Evolutionary conservation across 371 early-diverging fungal species (phyloP), one percentile per base, ranked within the genome.

Genomic region (Saksenaea vasiformis): DNA sequence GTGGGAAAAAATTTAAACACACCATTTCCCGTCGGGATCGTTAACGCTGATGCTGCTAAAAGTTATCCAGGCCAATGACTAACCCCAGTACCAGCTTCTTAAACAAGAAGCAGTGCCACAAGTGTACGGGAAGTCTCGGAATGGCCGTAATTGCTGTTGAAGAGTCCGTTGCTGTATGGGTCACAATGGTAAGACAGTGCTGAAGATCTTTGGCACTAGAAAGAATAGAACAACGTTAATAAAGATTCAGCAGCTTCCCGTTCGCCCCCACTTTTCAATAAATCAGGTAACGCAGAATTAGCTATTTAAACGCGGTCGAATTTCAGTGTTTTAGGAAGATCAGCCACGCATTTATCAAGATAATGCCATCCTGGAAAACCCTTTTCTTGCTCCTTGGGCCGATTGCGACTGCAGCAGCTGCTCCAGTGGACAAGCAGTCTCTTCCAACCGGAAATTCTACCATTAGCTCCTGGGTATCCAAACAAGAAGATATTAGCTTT

Each of bases 371-470:
- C 22, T 47, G 51, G 51, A 47, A 47, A 10, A 22, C 51, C 10
- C 51, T 47, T 22, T 8, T 47, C 5, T 22, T 47, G 17, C 51
- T 47, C 10, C 22, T n/a, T 22, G 51, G 51, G 22, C 51, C 51
- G 8, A 47, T 47, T 22, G 22, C 51, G 9, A 22, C 51, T 7
- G 51, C 51, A 4, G 8, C 22, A 8, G 51, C 51, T 47, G 51
- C 51, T 47, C 10, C 24, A 26, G 11, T 39, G 39, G 11, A 39
- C 11, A 39, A n/a, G 15, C 39, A n/a, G n/a, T 39, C 39, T 39
- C 11, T 70, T 51, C 70, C 78, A 35, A 36, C 69, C 4, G 72
- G 72, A 26, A 70, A 74, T 55, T 54, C 71, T 9, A 59, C 66
- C 14, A 54, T 74, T 22, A 60, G 61, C 19, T 53, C 63, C 13